Percentiles rank a stretch among this genome's conserved stretches.
Conservation (phyloP, 2,329 filamentous ascomycete species). For the Neurospora sp. region DNA sequence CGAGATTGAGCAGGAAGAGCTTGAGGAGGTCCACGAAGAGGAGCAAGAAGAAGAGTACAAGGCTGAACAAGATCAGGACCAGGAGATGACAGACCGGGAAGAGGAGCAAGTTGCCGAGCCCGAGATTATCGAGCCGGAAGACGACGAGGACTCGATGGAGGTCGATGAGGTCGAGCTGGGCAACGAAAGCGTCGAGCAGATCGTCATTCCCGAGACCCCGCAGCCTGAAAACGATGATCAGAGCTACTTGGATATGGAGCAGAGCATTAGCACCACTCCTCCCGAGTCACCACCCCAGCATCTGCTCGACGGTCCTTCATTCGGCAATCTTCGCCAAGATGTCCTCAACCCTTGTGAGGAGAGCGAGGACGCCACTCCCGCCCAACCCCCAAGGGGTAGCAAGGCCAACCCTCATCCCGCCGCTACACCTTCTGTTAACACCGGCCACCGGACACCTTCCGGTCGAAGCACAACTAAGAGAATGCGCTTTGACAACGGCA, state of each 20-base stretch:
- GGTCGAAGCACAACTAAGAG: slow-evolving; percentile 22
- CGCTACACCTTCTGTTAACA: not conserved
- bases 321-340: not conserved
- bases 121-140: not conserved
- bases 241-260: not conserved
- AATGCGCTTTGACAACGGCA: slow-evolving; percentile 10
- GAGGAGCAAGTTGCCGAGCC: slow-evolving; percentile 5
- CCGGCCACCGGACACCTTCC: not conserved
- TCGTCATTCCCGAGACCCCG: not conserved
- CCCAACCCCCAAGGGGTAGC: not conserved
- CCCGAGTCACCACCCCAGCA: not conserved
- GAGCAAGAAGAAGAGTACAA: not conserved
- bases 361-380: not conserved
- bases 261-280: not conserved
- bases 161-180: slow-evolving; percentile 8
- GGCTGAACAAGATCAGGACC: slow-evolving; percentile 3
- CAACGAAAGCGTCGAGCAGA: not conserved
- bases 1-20: slow-evolving; percentile 2
- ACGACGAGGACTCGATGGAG: slow-evolving; percentile 2
- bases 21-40: not conserved
- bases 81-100: slow-evolving; percentile 11
- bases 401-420: not conserved
- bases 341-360: not conserved
- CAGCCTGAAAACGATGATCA: not conserved
- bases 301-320: not conserved